Evolutionary conservation across 192 early-diverging fungal species (phyloP).

Genomic region (Umbelopsis sp.): DNA sequence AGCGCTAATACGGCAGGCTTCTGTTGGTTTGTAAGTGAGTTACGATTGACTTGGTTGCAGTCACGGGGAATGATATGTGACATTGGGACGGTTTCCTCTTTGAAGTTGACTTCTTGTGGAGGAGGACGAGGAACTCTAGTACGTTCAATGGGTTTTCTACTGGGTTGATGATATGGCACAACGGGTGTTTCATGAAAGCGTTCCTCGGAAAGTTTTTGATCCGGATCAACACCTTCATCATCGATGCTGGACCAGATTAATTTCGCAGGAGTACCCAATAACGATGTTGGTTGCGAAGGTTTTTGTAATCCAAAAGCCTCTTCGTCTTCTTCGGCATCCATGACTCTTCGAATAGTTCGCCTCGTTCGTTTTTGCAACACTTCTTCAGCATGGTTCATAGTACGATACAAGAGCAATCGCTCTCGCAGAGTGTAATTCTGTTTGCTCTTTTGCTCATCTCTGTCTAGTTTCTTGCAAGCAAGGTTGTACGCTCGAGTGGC

Average conservation of each 20-base stretch:
- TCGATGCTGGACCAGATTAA: conserved; percentile 13
- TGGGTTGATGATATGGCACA: neutral
- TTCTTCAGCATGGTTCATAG: conserved; percentile 32
- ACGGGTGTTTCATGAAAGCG: conserved; percentile 7
- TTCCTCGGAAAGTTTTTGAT: conserved; percentile 19
- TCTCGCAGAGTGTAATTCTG: conserved; percentile 34
- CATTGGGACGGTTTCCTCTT: neutral
- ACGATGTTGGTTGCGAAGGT: neutral
- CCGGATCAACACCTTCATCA: conserved; percentile 17
- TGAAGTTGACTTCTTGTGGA: neutral
- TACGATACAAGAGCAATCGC: conserved; percentile 33
- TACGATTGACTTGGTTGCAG: neutral
- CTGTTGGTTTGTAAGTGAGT: neutral
- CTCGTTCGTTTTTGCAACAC: conserved; percentile 26
- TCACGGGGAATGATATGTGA: neutral
- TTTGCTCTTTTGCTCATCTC: conserved; percentile 27
- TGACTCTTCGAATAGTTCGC: conserved; percentile 25
- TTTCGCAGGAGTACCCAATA: neutral
- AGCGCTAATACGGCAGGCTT: conserved; percentile 9
- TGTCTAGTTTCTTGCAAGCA: conserved; percentile 31
- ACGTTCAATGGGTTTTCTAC: neutral
- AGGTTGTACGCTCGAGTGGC: conserved; percentile 31
- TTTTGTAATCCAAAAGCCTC: neutral
- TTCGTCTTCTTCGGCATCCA: conserved; percentile 32
- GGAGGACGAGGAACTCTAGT: neutral